A percentile compares a stretch with the other conserved stretches of the same genome.
These are phyloP conservation scores for Miscanthus lutarioriparius DNA, from an alignment of 176 grass and related monocot genomes.

Conservation along the genomic window DNA sequence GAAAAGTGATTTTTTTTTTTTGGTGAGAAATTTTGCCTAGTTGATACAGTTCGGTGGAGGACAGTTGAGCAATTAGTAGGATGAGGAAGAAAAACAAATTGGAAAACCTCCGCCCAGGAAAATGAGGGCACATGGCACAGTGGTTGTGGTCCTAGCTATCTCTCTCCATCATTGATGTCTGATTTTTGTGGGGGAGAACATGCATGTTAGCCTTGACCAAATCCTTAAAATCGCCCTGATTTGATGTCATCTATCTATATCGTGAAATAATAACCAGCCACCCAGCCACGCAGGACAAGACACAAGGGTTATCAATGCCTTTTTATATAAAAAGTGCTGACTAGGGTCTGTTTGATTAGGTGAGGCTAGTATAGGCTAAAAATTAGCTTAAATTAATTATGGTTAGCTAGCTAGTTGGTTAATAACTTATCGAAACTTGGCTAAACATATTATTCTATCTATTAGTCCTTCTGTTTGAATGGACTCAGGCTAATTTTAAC, in stretches of 20 bases:
- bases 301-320: too few relatives aligned
- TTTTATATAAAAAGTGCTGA: too few relatives aligned
- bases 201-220: constrained; percentile 33
- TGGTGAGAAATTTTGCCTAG: not conserved
- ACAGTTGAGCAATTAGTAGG: constrained; percentile 40
- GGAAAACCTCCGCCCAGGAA: not conserved
- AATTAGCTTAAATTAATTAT: too few relatives aligned
- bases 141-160: constrained; percentile 39
- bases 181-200: not conserved
- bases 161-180: not conserved
- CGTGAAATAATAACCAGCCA: not conserved
- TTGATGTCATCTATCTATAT: not conserved
- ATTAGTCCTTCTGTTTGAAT: too few relatives aligned
- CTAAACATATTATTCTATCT: too few relatives aligned
- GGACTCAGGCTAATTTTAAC: too few relatives aligned
- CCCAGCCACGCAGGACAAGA: too few relatives aligned
- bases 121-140: constrained; percentile 39
- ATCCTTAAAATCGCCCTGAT: not conserved
- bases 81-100: not conserved
- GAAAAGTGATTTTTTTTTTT: not conserved
- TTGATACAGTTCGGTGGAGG: constrained; percentile 6
- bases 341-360: too few relatives aligned
- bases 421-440: too few relatives aligned
- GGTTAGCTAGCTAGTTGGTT: too few relatives aligned
- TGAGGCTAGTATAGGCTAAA: too few relatives aligned